These are phyloP conservation scores for Jaltomata sinuosa DNA, from an alignment of 257 asterid species.

Conservation along the genomic window DNA sequence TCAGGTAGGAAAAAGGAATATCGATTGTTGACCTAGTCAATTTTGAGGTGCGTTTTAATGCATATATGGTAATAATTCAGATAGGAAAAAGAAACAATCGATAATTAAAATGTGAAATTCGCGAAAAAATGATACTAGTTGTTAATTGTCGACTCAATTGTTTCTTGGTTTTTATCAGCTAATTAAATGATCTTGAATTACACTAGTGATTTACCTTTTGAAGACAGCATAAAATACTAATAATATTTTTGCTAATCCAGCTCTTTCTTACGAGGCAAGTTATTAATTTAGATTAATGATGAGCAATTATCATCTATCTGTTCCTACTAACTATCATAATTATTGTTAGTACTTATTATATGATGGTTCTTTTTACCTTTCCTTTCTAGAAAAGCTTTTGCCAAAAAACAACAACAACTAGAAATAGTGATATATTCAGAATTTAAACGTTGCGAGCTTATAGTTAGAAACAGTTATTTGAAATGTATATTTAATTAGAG, in stretches of 20 bases:
- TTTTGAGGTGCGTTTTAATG: too few species aligned
- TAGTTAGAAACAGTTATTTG: not conserved
- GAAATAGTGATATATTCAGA: not conserved
- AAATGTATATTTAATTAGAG: not conserved
- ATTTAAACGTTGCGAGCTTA: not conserved
- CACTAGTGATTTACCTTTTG: too few species aligned
- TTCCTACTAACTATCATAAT: not conserved
- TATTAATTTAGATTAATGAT: not conserved
- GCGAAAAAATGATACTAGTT: too few species aligned
- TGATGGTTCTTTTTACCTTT: not conserved
- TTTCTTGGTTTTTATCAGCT: too few species aligned
- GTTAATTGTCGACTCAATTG: too few species aligned
- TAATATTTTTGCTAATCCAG: not conserved
- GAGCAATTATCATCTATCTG: not conserved
- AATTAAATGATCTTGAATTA: too few species aligned
- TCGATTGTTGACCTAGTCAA: too few species aligned
- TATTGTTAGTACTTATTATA: not conserved
- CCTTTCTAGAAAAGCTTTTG: not conserved
- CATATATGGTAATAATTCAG: too few species aligned
- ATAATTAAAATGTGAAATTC: too few species aligned
- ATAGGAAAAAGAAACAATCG: too few species aligned
- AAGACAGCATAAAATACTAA: too few species aligned
- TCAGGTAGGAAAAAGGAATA: too few species aligned
- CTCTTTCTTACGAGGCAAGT: not conserved
- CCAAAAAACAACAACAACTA: not conserved